Conservation (phyloP, 2,329 filamentous ascomycete genomes). For the Cercospora sesami region DNA sequence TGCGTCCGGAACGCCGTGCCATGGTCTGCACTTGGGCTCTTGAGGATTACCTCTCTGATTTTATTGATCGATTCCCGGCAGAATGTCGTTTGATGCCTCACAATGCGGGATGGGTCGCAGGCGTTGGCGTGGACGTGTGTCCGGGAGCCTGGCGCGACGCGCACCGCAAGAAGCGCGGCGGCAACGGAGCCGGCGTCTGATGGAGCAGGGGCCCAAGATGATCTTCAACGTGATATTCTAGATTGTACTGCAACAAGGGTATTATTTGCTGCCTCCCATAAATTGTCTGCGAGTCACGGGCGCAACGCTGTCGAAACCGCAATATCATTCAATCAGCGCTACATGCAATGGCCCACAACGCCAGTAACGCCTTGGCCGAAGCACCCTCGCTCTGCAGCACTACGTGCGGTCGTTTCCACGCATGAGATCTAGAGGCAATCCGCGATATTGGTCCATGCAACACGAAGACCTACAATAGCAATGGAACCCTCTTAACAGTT, state of each 20-base stretch:
- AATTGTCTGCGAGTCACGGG: background rate
- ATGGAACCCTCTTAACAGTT: conserved; percentile 54
- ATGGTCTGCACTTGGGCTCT: conserved; percentile 16
- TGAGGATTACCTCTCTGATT: background rate
- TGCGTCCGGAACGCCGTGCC: conserved; percentile 33
- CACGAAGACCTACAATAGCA: background rate
- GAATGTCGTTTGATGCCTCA: background rate
- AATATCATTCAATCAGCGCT: background rate
- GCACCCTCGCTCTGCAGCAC: conserved; percentile 1
- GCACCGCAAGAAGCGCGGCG: background rate
- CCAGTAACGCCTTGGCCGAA: conserved; percentile 1
- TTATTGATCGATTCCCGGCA: background rate
- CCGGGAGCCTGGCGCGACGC: background rate
- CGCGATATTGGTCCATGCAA: background rate
- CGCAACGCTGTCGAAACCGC: background rate
- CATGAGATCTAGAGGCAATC: background rate
- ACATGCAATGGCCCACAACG: conserved; percentile 1
- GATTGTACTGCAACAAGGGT: background rate
- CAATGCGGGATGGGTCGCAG: background rate
- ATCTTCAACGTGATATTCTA: background rate
- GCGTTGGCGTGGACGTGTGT: background rate
- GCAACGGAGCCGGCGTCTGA: conserved; percentile 1
- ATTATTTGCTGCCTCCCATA: background rate
- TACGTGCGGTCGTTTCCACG: background rate
- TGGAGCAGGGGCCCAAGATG: background rate